These are phyloP conservation scores for Aspergillus ruber DNA, from an alignment of 2,329 filamentous ascomycete genomes.

Conservation along the genomic window DNA sequence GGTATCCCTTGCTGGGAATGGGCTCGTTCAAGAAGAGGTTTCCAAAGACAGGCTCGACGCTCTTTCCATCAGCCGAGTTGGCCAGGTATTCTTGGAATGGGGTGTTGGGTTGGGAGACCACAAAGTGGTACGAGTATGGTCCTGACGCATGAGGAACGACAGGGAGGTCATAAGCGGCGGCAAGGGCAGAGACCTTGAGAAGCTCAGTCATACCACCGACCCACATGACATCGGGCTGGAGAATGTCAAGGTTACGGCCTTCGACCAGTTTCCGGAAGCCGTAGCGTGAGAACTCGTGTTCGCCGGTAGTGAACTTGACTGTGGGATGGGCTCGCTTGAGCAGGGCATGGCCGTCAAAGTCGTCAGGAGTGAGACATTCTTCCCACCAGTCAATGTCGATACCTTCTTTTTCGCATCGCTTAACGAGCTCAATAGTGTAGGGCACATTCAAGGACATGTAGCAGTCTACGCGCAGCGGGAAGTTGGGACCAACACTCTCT, in stretches of 20 bases:
- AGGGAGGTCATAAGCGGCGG: constrained; percentile 86
- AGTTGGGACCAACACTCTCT: constrained; percentile 78
- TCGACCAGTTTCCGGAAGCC: constrained; percentile 93
- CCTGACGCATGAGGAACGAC: constrained; percentile 93
- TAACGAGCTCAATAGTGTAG: constrained; percentile 86
- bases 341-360: constrained; percentile 82
- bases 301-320: constrained; percentile 89
- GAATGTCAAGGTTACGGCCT: constrained; percentile 83
- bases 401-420: constrained; percentile 70
- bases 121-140: constrained; percentile 93
- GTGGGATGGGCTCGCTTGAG: constrained; percentile 87
- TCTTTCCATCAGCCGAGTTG: constrained; percentile 85
- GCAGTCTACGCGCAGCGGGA: constrained; percentile 91
- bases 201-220: constrained; percentile 88
- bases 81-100: constrained; percentile 96
- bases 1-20: constrained; percentile 73
- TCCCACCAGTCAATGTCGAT: constrained; percentile 97
- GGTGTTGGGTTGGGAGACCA: constrained; percentile 84
- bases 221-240: constrained; percentile 98
- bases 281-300: constrained; percentile 91
- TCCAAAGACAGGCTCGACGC: constrained; percentile 84
- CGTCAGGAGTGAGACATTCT: constrained; percentile 84
- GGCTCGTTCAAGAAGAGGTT: constrained; percentile 87
- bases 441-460: constrained; percentile 93
- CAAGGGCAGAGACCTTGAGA: constrained; percentile 81